These are phyloP conservation scores for Vickermania spadyakhi DNA, from an alignment of 208 protist genomes.

Conservation along the genomic window DNA sequence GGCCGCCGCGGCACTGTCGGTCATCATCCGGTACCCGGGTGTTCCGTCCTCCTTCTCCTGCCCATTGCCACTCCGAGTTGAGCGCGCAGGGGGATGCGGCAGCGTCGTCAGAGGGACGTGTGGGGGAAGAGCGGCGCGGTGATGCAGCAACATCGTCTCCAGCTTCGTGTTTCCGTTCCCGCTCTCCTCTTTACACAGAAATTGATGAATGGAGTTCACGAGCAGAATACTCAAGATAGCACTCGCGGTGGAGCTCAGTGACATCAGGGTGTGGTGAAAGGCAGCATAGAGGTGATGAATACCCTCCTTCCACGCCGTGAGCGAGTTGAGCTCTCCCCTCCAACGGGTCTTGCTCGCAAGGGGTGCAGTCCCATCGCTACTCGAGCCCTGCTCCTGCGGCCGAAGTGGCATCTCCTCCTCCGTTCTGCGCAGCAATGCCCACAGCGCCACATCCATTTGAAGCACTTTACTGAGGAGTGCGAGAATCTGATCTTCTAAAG, in stretches of 20 bases:
- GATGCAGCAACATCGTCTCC: background rate
- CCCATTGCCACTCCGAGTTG: too few relatives aligned
- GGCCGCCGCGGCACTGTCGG: background rate
- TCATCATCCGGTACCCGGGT: too few relatives aligned
- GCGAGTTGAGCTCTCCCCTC: too few relatives aligned
- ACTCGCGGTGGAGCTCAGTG: background rate
- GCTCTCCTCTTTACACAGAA: background rate
- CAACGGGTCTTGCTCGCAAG: too few relatives aligned
- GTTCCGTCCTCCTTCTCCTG: too few relatives aligned
- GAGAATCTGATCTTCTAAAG: background rate
- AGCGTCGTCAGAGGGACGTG: too few relatives aligned
- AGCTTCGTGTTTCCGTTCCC: background rate
- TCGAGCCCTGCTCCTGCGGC: background rate
- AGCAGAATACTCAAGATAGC: background rate
- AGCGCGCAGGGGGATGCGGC: too few relatives aligned
- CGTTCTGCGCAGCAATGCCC: background rate
- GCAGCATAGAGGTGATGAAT: background rate
- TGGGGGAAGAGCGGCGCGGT: too few relatives aligned
- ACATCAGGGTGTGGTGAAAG: background rate
- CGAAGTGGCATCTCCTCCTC: background rate
- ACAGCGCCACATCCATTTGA: background rate
- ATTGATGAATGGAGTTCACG: background rate
- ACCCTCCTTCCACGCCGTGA: background rate
- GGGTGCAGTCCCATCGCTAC: background rate
- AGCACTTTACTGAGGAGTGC: background rate